Base-by-base conservation (phyloP, 805 yeast species). In the Suhomyces kilbournensis region DNA sequence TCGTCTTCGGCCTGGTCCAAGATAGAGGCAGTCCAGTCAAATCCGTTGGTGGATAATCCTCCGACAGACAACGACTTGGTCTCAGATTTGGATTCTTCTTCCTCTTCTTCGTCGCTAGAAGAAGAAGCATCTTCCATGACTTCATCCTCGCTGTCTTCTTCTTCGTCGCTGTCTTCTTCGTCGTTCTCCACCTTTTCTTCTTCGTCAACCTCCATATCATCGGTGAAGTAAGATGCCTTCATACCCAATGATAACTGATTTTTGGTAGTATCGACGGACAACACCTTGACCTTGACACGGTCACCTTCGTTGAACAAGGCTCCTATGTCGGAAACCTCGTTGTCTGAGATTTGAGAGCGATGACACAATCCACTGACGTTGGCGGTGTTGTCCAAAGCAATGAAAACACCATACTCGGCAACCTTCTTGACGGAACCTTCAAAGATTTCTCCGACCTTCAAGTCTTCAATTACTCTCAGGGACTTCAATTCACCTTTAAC, bases 11-110 rank as follows among this genome's bases (percentile, higher is more conserved):
- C 89, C 71, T 89, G 96, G 60, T 89, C 96, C 56, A 91, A 76
- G 58, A 90, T 84, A 40, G 89, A 85, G 2, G 96, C 96, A 45
- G 96, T 86, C 99, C 99, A 94, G 69, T 94, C 97, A 62, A 94
- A 94, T 3, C 96, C 96, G 60, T 83, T 85, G 39, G 96, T 86
- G 17, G 91, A 83, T 52, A 94, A 77, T 7, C 96, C 96, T 39
- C 69, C 74, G 22, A 74, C 47, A 2, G 58, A 56, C 4, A 53
- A 52, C 1, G 71, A 50, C 19, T 64, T 66, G 7, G 59, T 45
- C 19, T 54, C 28, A 7, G 53, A 20, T 38, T 48, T 15, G 19
- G 22, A 2, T 12, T 28, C 46, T 7, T 61, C 60, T 14, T 64
- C 68, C n/a, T 61, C 62, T 1, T 64, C 62, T 7, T 62, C 66